Evolutionary conservation across 129 eudicot species (phyloP), one percentile per base, ranked within the genome.

Genomic region (Flaveria sonorensis): DNA sequence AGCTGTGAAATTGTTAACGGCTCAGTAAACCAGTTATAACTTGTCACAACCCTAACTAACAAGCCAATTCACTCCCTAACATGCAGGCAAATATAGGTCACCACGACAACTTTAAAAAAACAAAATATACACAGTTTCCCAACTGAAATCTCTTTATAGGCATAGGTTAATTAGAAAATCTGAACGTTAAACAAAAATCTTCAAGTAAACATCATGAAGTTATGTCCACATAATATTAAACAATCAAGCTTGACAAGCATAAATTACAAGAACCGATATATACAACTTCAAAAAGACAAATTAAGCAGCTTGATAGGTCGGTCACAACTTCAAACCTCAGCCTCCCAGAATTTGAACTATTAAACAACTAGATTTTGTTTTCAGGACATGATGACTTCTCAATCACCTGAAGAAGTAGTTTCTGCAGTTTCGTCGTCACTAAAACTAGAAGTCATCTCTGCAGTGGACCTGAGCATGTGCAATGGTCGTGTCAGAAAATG

Each of bases 401-500:
- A 87, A 71, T 83, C 89, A 0, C 46, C 83, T 4, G 93, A 86
- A 71, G 96, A 87, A 81, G 93, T 85, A 14, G 89, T 89, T 83
- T 79, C 92, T 20, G 88, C 97, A 13, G 90, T 89, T 86, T 91
- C 97, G 72, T 91, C 98, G 68, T 93, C 96, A 51, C 96, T 90
- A 77, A 82, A 88, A 79, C 92, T 90, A 68, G 97, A 80, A 60
- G 91, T 89, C 79, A 82, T 52, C 73, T 86, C 89, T 15, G 67
- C 55, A 23, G 82, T 59, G 15, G 92, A 60, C 88, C 98, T 92
- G 84, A 74, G 19, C 76, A 24, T 69, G 76, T 64, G 74, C 19
- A 36, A 36, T 59, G 23, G 65, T 26, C 13, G 18, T 60, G 59
- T 81, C 59, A 79, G 73, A 12, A 23, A 71, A 56, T 73, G 18